These are phyloP conservation scores for Turritis glabra DNA, from an alignment of 345 rosid genomes.

Conservation along the genomic window DNA sequence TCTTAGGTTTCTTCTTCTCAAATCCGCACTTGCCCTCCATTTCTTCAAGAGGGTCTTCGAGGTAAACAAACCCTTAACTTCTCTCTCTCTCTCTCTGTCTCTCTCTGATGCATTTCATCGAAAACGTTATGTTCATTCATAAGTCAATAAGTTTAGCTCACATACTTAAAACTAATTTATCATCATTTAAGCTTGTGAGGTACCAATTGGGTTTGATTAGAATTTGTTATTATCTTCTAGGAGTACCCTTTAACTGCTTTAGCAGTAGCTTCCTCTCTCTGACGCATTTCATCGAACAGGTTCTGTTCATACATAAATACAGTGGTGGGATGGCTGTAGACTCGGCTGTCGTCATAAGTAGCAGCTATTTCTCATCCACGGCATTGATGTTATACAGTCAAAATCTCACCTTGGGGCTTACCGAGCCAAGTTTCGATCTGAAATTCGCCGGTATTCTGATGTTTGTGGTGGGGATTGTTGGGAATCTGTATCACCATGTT, in stretches of 20 bases:
- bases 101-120: background rate
- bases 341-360: constrained; percentile 33
- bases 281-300: constrained; percentile 42
- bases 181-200: background rate
- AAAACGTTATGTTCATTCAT: background rate
- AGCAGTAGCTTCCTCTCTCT: background rate
- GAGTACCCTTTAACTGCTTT: background rate
- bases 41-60: constrained; percentile 62
- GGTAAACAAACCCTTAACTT: background rate
- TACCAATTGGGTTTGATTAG: background rate
- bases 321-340: constrained; percentile 54
- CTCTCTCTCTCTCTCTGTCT: background rate
- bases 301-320: constrained; percentile 58
- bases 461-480: constrained; percentile 57
- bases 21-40: constrained; percentile 59
- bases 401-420: constrained; percentile 37
- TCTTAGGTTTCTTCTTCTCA: constrained; percentile 53
- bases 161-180: background rate
- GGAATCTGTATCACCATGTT: constrained; percentile 78
- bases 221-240: background rate
- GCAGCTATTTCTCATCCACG: constrained; percentile 46
- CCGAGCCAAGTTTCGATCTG: constrained; percentile 48
- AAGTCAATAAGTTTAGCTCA: background rate
- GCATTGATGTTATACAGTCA: constrained; percentile 53
- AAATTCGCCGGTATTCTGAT: constrained; percentile 48